Evolutionary conservation across 148 eudicot species (phyloP).

Genomic region (Agrostemma githago): DNA sequence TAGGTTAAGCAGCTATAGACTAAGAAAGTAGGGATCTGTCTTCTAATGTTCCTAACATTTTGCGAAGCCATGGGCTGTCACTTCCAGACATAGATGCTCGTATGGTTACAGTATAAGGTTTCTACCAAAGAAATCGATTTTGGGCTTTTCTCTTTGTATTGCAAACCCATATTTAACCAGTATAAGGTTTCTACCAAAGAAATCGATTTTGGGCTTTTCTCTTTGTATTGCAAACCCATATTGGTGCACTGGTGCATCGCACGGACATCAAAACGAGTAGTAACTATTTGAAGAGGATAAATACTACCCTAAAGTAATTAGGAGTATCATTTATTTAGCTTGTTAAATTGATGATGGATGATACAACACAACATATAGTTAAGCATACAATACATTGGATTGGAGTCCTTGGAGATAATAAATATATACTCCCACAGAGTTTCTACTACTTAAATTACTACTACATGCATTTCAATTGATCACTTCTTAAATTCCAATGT

Average conservation of each 20-base stretch:
- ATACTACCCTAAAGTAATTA: not conserved
- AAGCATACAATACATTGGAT: not conserved
- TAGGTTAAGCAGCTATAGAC: constrained; percentile 55
- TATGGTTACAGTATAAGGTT: not conserved
- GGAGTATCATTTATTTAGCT: not conserved
- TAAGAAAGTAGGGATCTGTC: constrained; percentile 55
- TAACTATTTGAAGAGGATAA: not conserved
- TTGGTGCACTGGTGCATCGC: no score
- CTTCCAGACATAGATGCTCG: not conserved
- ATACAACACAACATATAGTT: not conserved
- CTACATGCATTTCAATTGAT: no score
- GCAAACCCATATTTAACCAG: no score
- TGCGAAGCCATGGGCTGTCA: no score
- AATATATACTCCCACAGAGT: no score
- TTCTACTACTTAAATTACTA: no score
- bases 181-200: not conserved
- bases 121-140: no score
- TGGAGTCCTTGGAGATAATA: not conserved
- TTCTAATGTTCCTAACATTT: not conserved
- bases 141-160: no score
- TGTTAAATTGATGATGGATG: not conserved
- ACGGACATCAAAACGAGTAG: no score
- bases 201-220: not conserved
- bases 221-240: not conserved
- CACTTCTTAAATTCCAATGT: not conserved